These are phyloP conservation scores for Fomes fomentarius DNA, from an alignment of 1,284 basidiomycete species.

Conservation along the genomic window DNA sequence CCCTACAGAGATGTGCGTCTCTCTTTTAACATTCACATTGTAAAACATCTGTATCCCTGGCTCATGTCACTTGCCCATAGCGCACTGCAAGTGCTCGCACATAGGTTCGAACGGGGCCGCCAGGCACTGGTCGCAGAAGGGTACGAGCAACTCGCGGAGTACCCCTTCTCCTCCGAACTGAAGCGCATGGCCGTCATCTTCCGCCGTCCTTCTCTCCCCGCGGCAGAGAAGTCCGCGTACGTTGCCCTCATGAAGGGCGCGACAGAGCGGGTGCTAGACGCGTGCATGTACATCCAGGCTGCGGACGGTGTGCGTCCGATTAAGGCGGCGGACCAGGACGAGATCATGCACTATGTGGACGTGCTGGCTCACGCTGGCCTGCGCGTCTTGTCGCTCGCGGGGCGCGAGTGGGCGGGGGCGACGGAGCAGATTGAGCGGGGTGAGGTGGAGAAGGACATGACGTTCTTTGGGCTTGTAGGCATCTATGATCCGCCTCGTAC, in stretches of 20 bases:
- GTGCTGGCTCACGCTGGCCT: slow-evolving; percentile 62
- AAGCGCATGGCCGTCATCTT: slow-evolving; percentile 57
- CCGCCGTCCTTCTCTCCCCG: slow-evolving; percentile 33
- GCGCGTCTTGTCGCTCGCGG: slow-evolving; percentile 42
- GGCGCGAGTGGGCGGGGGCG: slow-evolving; percentile 21
- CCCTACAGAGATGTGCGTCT: slow-evolving; percentile 55
- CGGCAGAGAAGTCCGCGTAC: slow-evolving; percentile 28
- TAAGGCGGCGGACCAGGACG: slow-evolving; percentile 39
- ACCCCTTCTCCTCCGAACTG: slow-evolving; percentile 64
- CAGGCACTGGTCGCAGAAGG: neutral
- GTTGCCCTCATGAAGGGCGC: slow-evolving; percentile 62
- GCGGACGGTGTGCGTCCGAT: slow-evolving; percentile 22
- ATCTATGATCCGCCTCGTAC: slow-evolving; percentile 72
- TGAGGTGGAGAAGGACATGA: slow-evolving; percentile 59
- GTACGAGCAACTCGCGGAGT: slow-evolving; percentile 33
- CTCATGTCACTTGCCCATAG: slow-evolving; percentile 38
- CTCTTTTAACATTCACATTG: slow-evolving; percentile 44
- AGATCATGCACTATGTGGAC: slow-evolving; percentile 53
- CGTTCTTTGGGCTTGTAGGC: slow-evolving; percentile 66
- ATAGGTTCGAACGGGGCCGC: slow-evolving; percentile 7
- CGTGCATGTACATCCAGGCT: slow-evolving; percentile 39
- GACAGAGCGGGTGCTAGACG: slow-evolving; percentile 62
- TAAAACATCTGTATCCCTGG: neutral
- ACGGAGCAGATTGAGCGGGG: slow-evolving; percentile 36
- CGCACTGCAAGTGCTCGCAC: slow-evolving; percentile 16